Evolutionary conservation across 2,329 filamentous ascomycete species (phyloP).

Genomic region (Didymellaceae sp.): DNA sequence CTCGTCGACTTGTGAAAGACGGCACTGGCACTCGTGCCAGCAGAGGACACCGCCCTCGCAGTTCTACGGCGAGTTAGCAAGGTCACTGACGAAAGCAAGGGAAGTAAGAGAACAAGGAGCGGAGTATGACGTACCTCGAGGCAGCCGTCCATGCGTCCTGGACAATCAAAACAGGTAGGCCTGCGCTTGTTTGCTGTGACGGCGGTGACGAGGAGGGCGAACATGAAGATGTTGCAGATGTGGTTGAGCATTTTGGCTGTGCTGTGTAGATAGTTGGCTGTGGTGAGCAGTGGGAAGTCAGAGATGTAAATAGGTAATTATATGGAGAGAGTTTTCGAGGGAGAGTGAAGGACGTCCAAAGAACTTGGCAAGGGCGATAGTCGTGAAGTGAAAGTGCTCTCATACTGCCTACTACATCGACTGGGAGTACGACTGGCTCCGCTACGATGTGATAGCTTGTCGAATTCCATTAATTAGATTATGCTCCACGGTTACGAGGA

Average conservation of each 20-base stretch:
- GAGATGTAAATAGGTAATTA: no score
- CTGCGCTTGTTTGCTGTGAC: not conserved
- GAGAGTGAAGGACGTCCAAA: no score
- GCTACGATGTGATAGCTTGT: no score
- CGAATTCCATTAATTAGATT: no score
- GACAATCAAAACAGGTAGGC: not conserved
- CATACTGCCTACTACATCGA: no score
- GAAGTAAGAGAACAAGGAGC: not conserved
- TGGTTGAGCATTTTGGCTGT: not conserved
- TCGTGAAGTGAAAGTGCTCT: no score
- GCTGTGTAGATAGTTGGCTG: no score
- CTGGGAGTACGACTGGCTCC: no score
- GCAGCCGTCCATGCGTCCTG: not conserved
- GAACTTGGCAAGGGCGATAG: no score
- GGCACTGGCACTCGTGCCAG: not conserved
- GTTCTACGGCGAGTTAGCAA: not conserved
- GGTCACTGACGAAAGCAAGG: not conserved
- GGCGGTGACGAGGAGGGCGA: not conserved
- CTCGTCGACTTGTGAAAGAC: not conserved
- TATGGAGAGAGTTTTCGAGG: no score
- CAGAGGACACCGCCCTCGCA: not conserved
- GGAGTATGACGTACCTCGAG: not conserved
- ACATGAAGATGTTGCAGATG: not conserved
- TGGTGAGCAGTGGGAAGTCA: no score
- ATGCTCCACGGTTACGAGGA: no score